These are phyloP conservation scores for Nannochloropsis limnetica DNA, from an alignment of 352 stramenopile species.

Conservation along the genomic window DNA sequence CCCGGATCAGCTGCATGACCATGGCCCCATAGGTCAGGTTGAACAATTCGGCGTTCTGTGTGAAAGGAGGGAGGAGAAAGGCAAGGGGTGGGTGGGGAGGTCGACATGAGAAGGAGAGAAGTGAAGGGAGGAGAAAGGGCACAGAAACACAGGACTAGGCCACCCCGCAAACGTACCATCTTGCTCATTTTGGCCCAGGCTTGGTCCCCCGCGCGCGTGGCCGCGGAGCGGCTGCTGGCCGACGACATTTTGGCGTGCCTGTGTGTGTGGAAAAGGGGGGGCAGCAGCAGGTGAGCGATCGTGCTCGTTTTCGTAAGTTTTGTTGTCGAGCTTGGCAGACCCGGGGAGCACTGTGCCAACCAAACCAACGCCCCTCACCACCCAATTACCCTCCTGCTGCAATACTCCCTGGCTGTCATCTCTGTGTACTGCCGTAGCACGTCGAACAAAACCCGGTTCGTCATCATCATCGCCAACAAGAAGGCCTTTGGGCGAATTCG, in stretches of 20 bases:
- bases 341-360: not conserved
- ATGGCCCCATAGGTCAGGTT: conserved; percentile 92
- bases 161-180: conserved; percentile 33
- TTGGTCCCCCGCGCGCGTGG: conserved; percentile 42
- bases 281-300: not conserved
- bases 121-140: not conserved
- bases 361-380: not conserved
- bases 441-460: too few relatives aligned
- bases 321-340: not conserved
- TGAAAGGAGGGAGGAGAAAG: not conserved
- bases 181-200: conserved; percentile 49
- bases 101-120: not conserved
- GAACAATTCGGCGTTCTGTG: conserved; percentile 90
- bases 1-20: conserved; percentile 88
- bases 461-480: too few relatives aligned
- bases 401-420: not conserved
- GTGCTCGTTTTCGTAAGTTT: not conserved
- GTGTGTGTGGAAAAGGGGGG: not conserved
- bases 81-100: not conserved
- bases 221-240: conserved; percentile 7
- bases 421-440: not conserved
- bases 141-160: not conserved
- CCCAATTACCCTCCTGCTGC: not conserved
- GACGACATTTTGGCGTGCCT: not conserved
- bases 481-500: too few relatives aligned